These are phyloP conservation scores for Yamadazyma nakazawae DNA, from an alignment of 805 yeast genomes.

Conservation along the genomic window DNA sequence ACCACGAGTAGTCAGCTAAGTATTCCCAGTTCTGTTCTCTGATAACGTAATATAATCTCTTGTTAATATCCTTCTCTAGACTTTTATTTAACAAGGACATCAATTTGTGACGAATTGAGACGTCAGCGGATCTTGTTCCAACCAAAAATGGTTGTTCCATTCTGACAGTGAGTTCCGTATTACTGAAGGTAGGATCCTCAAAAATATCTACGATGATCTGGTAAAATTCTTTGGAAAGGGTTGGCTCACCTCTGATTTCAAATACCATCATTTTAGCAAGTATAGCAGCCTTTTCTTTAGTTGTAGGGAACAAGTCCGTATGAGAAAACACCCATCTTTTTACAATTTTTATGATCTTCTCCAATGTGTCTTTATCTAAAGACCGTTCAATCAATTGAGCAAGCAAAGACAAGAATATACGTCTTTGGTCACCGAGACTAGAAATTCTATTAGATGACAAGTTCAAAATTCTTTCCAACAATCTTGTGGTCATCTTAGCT, in stretches of 20 bases:
- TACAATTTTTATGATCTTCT: conserved; percentile 72
- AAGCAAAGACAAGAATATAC: conserved; percentile 78
- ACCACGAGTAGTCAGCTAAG: conserved; percentile 89
- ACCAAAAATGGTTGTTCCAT: conserved; percentile 96
- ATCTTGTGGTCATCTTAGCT: conserved; percentile 72
- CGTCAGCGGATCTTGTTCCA: conserved; percentile 84
- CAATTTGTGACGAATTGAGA: conserved; percentile 66
- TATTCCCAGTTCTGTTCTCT: conserved; percentile 97
- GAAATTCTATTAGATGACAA: conserved; percentile 79
- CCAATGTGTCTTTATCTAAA: conserved; percentile 68
- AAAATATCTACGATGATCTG: conserved; percentile 85
- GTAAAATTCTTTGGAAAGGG: conserved; percentile 73
- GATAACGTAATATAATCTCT: conserved; percentile 81
- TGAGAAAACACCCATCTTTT: conserved; percentile 87
- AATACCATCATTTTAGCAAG: conserved; percentile 90
- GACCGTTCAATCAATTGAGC: conserved; percentile 92
- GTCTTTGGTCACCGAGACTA: conserved; percentile 86
- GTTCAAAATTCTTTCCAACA: conserved; percentile 72
- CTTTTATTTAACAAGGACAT: conserved; percentile 78
- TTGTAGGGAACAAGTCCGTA: conserved; percentile 84
- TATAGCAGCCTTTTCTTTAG: conserved; percentile 93
- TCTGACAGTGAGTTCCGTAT: conserved; percentile 86
- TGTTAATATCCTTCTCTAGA: conserved; percentile 71
- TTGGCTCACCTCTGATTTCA: conserved; percentile 82
- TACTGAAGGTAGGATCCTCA: conserved; percentile 69